Base-by-base conservation (phyloP, 2,329 filamentous ascomycete species). In the Microsporum canis region DNA sequence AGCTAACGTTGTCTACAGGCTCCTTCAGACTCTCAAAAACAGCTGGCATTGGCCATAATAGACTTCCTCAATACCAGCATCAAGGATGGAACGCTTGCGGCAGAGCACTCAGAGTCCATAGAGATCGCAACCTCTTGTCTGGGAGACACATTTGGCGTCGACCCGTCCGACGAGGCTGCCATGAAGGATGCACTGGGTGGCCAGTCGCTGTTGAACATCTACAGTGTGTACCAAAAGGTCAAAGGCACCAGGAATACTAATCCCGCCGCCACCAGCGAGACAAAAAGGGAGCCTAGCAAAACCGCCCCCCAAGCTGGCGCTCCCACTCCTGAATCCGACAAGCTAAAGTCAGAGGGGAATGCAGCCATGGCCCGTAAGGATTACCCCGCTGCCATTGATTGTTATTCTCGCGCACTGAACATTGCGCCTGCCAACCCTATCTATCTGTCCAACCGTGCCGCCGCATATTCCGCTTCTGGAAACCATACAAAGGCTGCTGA, bases 371-470 rank as follows among this genome's bases (percentile, higher is more conserved):
- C 89, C 62, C 84, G 88, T 73, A 96, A 96, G 79, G 90, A 97
- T 76, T 96, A 96, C 79, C 70, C 80, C 53, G 71, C 78, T 47
- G 94, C 94, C 64, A 90, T 97, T 72, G 85, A 89, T 68, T 80
- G 88, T 67, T 99, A 99, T 81, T 89, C 89, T 31, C 82, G 92
- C 75, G 94, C 94, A 3, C 84, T 99, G 31, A 81, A 84, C 61
- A 80, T 96, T 59, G 78, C 89, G 67, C 90, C 94, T 1, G 80
- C 84, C 66, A 97, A 99, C 78, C 89, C 91, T 43, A 94, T 99
- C 76, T 99, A 94, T 81, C 87, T 99, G 45, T 96, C 90, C 65
- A 99, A 99, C 84, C 90, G 94, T 67, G 94, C 94, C 8, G 94
- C 94, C 55, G 94, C 94, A 4, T 89, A 95, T 81, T 91, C 87